A percentile compares a stretch with the other conserved stretches of the same genome.
phyloP scores from a whole-genome alignment of 805 yeast genomes.

The Barnettozyma siamensis region DNA sequence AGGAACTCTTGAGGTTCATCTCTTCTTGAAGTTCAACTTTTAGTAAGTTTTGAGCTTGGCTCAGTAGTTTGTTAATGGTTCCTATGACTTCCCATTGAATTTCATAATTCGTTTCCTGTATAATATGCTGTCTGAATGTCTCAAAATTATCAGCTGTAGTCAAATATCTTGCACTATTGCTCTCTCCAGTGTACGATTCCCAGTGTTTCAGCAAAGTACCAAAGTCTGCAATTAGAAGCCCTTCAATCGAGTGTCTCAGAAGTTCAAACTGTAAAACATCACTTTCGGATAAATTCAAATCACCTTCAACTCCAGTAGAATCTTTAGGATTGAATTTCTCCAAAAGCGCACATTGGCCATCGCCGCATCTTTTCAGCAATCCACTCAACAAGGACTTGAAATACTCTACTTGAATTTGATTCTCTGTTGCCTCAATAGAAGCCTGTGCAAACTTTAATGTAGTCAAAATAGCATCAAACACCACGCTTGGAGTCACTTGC shows the following conservation, averaged over 20 bases:
- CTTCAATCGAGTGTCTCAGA: conserved; percentile 11
- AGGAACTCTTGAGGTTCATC: conserved; percentile 8
- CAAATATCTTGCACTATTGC: conserved; percentile 6
- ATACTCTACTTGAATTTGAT: conserved; percentile 6
- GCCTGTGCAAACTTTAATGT: conserved; percentile 11
- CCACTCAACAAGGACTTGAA: background rate
- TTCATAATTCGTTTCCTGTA: conserved; percentile 2
- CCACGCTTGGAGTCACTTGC: conserved; percentile 20
- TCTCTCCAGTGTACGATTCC: conserved; percentile 1
- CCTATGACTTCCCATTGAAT: conserved; percentile 14
- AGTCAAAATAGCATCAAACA: conserved; percentile 16
- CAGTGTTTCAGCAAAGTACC: conserved; percentile 6
- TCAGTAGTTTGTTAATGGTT: conserved; percentile 11
- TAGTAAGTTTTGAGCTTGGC: conserved; percentile 17
- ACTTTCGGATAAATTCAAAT: conserved; percentile 5
- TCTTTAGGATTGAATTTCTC: conserved; percentile 1
- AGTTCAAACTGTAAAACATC: conserved; percentile 16
- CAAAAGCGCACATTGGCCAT: background rate
- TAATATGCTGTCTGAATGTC: conserved; percentile 4
- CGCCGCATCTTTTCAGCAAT: background rate
- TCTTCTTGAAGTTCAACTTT: conserved; percentile 12
- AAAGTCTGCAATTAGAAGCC: conserved; percentile 7
- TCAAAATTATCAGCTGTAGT: conserved; percentile 18
- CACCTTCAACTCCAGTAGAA: conserved; percentile 1
- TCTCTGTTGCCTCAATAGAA: conserved; percentile 12